Evolutionary conservation across 495 filamentous ascomycete species (phyloP), one percentile per base, ranked within the genome.

Genomic region (Jackrogersella multiformis): DNA sequence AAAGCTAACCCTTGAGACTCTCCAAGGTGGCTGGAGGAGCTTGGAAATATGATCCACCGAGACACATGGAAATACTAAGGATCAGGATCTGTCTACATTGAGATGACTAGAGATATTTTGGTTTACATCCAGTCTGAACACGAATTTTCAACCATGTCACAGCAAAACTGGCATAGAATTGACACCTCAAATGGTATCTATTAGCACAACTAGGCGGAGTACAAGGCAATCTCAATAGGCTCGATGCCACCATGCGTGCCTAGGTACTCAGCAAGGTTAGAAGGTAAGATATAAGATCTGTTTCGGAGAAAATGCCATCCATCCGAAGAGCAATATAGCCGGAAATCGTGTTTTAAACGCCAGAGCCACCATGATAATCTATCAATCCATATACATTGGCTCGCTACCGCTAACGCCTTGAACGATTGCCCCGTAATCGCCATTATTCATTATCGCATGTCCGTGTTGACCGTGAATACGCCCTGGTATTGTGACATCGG

Each of bases 331-430:
- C n/a, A 51, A 46, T 41, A 58, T 38, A 18, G 28, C 54, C n/a
- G 30, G 10, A 23, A 48, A 30, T 30, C 13, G 5, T 53, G 41
- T 51, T 67, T 70, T 70, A 23, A 70, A 70, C 67, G 67, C 67
- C 67, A 21, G 16, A 42, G 49, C 51, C 66, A 20, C 28, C 30
- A 28, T 61, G 52, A 45, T 21, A 16, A 24, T 70, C 45, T 59
- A 49, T 74, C 55, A 74, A 39, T 78, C 76, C 68, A 78, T 74
- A 59, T 76, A 80, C 78, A 80, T 80, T 13, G 73, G 72, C n/a
- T 80, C 78, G 56, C 72, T 70, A 18, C 72, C 71, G 54, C 61
- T 68, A 61, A 78, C 73, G 39, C 73, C 74, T 46, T 79, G 75
- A 64, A 78, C 70, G 59, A 66, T 49, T 26, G 66, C 48, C 58